Evolutionary conservation across 805 yeast genomes (phyloP), one percentile per base, ranked within the genome.

Genomic region (Metschnikowia kunwiensis): DNA sequence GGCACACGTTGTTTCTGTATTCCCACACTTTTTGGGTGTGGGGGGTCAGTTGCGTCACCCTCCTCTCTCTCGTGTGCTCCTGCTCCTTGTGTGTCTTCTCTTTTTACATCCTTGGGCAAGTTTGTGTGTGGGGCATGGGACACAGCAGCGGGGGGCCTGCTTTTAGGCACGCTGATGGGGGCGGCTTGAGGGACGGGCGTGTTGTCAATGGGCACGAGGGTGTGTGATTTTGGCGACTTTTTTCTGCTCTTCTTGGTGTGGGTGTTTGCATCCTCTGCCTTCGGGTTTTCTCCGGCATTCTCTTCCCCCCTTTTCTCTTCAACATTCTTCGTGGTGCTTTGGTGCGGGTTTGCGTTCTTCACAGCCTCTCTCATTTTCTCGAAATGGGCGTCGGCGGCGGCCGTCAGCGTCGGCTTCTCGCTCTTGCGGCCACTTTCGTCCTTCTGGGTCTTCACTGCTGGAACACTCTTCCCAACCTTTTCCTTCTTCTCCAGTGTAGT

Each of bases 301-400:
- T 12, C 32, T 5, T 33, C 32, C 5, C 14, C 19, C 2, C 13
- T 21, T 20, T 16, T 19, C 4, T 14, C 21, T 8, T 18, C 30
- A 9, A 18, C 13, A 7, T 12, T 20, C 18, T 14, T 30, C n/a
- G 9, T 10, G n/a, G 5, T 12, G 32, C 11, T 19, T 18, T 15
- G 24, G 7, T 27, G 11, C 9, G 28, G 17, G 29, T 13, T 24
- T 9, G 21, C 30, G 9, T 24, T 16, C 14, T 22, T 34, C 6
- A 34, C 24, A 3, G 30, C 33, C 18, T 29, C 29, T 16, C 21
- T 34, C 38, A 34, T 21, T 12, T 24, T 29, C 15, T 34, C 38
- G 12, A 34, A 34, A n/a, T n/a, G n/a, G n/a, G n/a, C n/a, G n/a
- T n/a, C n/a, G n/a, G n/a, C n/a, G n/a, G n/a, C n/a, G n/a, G n/a